Conservation (phyloP, 345 rosid species). For the Reutealis trisperma region DNA sequence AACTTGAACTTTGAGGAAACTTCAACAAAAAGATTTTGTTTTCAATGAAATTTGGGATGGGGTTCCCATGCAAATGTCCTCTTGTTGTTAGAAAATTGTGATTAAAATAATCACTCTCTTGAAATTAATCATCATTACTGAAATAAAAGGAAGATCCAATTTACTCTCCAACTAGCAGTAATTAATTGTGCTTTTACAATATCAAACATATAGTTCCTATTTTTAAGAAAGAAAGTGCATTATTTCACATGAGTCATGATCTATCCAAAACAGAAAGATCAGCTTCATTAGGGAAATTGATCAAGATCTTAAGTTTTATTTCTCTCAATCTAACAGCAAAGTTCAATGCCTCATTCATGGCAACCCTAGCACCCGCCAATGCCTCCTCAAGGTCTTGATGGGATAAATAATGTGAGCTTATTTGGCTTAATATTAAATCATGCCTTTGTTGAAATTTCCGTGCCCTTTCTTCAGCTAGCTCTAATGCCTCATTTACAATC, state of each 20-base stretch:
- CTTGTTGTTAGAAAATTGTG: too few relatives aligned
- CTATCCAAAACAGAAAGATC: slow-evolving; percentile 11
- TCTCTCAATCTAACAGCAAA: slow-evolving; percentile 50
- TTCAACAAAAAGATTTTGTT: too few relatives aligned
- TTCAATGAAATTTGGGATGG: too few relatives aligned
- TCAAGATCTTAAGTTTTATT: slow-evolving; percentile 47
- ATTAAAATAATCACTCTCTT: too few relatives aligned
- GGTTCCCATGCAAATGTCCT: too few relatives aligned
- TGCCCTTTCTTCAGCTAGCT: slow-evolving; percentile 50
- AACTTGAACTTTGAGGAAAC: too few relatives aligned
- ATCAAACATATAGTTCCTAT: too few relatives aligned
- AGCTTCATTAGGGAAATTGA: slow-evolving; percentile 34
- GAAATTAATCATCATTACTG: too few relatives aligned
- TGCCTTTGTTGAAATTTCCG: slow-evolving; percentile 58
- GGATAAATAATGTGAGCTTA: slow-evolving; percentile 48
- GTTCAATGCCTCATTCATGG: slow-evolving; percentile 50
- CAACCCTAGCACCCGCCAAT: slow-evolving; percentile 40
- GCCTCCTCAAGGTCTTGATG: slow-evolving; percentile 52
- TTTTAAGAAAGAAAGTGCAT: too few relatives aligned
- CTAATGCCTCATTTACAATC: slow-evolving; percentile 51
- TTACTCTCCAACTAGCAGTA: too few relatives aligned
- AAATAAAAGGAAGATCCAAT: too few relatives aligned
- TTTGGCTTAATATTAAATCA: slow-evolving; percentile 45
- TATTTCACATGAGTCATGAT: background rate
- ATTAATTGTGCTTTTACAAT: too few relatives aligned